Base-by-base conservation (phyloP, 129 eudicot species). In the Chrysanthemum seticuspe region DNA sequence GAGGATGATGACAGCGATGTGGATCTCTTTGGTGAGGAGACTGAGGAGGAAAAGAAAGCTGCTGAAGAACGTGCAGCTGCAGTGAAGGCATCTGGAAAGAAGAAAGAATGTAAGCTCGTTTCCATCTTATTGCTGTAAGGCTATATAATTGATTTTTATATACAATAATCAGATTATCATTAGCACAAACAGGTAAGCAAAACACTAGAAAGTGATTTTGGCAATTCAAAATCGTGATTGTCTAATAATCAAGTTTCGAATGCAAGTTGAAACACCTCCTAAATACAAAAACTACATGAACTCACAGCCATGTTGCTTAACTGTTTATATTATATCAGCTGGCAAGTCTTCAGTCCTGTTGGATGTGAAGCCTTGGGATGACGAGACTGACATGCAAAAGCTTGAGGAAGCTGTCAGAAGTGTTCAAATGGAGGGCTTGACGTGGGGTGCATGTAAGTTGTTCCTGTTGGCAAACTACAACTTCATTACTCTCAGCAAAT, bases 291-390 rank as follows among this genome's bases (percentile, higher is more conserved):
- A 34, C 4, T 34, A 5, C 40, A 34, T 34, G 40, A 34, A 34
- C 40, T 4, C 34, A 44, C 67, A 40, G 18, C 48, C n/a, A n/a
- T 12, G 15, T 56, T 55, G 36, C 61, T 55, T 44, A 44, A 13
- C 53, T 56, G 12, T 55, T 65, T 63, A 55, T 14, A 45, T 14
- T 16, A 50, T 49, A 58, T 74, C 82, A 91, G 97, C 86, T 63
- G 97, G 97, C 7, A 91, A 91, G 70, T 91, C 97, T 25, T 93
- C 98, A 0, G 89, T 91, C 25, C 60, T 91, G 68, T 52, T 91
- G 86, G 97, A 91, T 78, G 82, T 91, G 4, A 90, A 92, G 75
- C 98, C 98, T 70, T 92, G 98, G 98, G 98, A 93, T 77, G 98
- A 89, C 65, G 98, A 93, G 70, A 89, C 98, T 6, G 98, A 93